Conservation (phyloP, 2,329 filamentous ascomycete species). For the Stachybotrys elegans region DNA sequence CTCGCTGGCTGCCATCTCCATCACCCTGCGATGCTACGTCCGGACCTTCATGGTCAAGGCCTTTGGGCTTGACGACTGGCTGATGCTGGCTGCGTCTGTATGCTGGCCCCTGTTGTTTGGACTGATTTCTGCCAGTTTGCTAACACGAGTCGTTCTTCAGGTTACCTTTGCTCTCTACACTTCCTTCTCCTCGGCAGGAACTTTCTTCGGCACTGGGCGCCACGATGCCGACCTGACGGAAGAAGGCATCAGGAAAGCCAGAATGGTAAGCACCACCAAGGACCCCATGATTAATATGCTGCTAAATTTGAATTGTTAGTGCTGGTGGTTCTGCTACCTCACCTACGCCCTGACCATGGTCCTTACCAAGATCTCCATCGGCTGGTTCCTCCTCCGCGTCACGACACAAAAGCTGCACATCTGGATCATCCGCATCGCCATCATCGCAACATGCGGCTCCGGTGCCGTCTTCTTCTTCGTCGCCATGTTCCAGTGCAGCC, state of each 20-base stretch:
- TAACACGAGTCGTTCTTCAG: not conserved
- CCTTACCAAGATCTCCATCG: conserved; percentile 18
- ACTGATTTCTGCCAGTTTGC: not conserved
- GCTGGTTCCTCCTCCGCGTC: conserved; percentile 20
- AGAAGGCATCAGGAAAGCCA: conserved; percentile 18
- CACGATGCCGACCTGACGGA: conserved; percentile 22
- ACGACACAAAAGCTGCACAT: conserved; percentile 12
- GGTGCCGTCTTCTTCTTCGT: conserved; percentile 25
- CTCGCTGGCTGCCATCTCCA: conserved; percentile 17
- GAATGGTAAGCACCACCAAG: conserved; percentile 20
- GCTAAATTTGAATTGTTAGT: conserved; percentile 8
- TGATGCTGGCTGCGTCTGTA: conserved; percentile 28
- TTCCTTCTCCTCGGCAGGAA: conserved; percentile 21
- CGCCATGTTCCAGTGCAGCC: conserved; percentile 22
- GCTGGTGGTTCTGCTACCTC: conserved; percentile 17
- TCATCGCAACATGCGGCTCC: conserved; percentile 19
- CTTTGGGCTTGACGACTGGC: conserved; percentile 30
- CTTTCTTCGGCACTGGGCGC: conserved; percentile 29
- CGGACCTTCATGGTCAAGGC: conserved; percentile 24
- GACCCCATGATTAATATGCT: not conserved
- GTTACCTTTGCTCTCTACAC: conserved; percentile 19
- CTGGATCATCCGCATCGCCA: conserved; percentile 22
- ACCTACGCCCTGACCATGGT: conserved; percentile 18
- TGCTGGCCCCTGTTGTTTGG: too few relatives aligned
- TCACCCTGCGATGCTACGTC: conserved; percentile 25